Percentiles rank a stretch among this genome's conserved stretches.
These are phyloP conservation scores for Desmodesmus armatus DNA, from an alignment of 139 green algal genomes.

Conservation along the genomic window DNA sequence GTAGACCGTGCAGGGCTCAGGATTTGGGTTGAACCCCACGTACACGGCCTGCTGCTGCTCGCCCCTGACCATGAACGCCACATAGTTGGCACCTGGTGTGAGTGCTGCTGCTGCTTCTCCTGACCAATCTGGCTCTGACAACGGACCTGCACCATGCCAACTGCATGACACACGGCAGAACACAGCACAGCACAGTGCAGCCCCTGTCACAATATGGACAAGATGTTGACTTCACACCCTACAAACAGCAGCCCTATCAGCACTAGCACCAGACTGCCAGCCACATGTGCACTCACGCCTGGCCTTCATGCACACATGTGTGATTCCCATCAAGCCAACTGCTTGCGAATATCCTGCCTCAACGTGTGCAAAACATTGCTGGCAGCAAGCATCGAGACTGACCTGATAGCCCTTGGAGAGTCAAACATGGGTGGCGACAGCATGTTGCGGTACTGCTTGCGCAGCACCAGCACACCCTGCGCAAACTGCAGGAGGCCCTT, in stretches of 20 bases:
- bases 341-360: too few relatives aligned
- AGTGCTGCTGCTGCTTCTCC: slow-evolving; percentile 26
- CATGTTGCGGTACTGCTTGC: slow-evolving; percentile 49
- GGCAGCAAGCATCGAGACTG: too few relatives aligned
- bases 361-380: neutral
- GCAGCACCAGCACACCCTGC: slow-evolving; percentile 41
- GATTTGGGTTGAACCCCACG: slow-evolving; percentile 61
- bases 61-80: slow-evolving; percentile 50
- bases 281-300: too few relatives aligned
- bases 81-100: slow-evolving; percentile 49
- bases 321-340: neutral
- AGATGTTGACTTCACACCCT: too few relatives aligned
- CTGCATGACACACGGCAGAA: neutral
- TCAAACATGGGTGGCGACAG: slow-evolving; percentile 65
- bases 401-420: slow-evolving; percentile 47
- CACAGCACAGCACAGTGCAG: neutral
- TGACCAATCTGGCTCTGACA: slow-evolving; percentile 56
- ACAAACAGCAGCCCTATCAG: too few relatives aligned
- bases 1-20: slow-evolving; percentile 9
- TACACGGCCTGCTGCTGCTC: slow-evolving; percentile 52
- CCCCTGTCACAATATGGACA: too few relatives aligned
- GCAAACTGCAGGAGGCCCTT: slow-evolving; percentile 56
- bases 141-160: slow-evolving; percentile 56
- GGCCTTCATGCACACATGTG: neutral
- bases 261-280: too few relatives aligned